Base-by-base conservation (phyloP, 768 basidiomycete species). In the Russula griseocarnosa region DNA sequence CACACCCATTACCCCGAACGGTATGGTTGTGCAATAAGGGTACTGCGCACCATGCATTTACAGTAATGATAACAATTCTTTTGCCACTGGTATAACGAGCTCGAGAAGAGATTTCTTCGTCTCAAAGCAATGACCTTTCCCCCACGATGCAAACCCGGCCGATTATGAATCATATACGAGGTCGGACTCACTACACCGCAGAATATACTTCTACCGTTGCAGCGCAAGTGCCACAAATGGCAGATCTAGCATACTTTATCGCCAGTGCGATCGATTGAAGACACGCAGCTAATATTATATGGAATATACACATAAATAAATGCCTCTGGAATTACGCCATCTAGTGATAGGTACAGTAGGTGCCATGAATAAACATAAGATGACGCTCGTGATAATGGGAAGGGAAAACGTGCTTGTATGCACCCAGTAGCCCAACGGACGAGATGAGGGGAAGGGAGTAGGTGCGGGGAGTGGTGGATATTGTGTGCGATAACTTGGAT, bases 361-460 rank as follows among this genome's bases (percentile, higher is more conserved):
- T 56, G 42, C 64, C 38, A 38, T 44, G 64, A 65, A 65, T 65
- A 65, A 65, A 65, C 64, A 65, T 65, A 65, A 57, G 56, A 57
- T 56, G 59, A 55, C 59, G 46, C 54, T 60, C 20, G 22, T 56
- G 59, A 58, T 44, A 32, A 60, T 56, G 40, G 38, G 20, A 26
- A 13, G 34, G 40, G 34, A n/a, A 11, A 20, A 22, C 24, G 46
- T 63, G 34, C 4, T 49, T 47, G 24, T 40, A 26, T 64, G 46
- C 44, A 47, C 61, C 51, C 63, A 40, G 36, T 28, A 9, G 46
- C 24, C 16, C 52, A 55, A 42, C 36, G 22, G 28, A 16, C 54
- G 46, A 4, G 16, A 26, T 44, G 42, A n/a, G 10, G 24, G 20
- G 5, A n/a, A 18, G 5, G 32, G n/a, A 18, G n/a, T 22, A 38